Evolutionary conservation across 163 green algal genomes (phyloP), one percentile per base, ranked within the genome.

Genomic region (Volvox carteri): DNA sequence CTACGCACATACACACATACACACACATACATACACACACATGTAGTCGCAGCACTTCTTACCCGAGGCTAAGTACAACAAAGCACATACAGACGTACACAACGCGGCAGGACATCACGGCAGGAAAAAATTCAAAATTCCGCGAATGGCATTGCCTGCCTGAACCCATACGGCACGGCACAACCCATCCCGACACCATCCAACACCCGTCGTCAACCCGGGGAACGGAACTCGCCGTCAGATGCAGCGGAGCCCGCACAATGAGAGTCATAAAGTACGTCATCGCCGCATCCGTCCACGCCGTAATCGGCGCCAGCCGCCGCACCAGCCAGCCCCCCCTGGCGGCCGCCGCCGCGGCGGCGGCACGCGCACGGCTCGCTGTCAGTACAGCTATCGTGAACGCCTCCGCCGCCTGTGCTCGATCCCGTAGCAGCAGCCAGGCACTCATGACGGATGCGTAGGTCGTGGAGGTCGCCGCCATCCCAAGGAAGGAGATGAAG

Each of bases 401-500:
- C 48, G 50, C 75, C 33, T 35, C 48, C 75, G 8, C 7, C 50
- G 50, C 75, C 14, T 28, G 7, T 8, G 30, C 3, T 39, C 75
- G 30, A 35, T 70, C 48, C 23, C 12, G 30, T 0, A 35, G 9
- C 14, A 84, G 48, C 75, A 84, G 50, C 1, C 16, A 50, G 75
- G 30, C n/a, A 2, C 60, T 75, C 58, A 93, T 58, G 19, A 42
- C 48, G 4, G 86, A 39, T 23, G 67, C 86, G 81, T 93, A 94
- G 2, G 90, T 14, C 67, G 90, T 86, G 37, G 85, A 91, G 0
- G 86, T 30, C 23, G 87, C 30, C n/a, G 87, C 70, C 75, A 86
- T 93, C 74, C 84, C 54, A 4, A 95, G 91, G 87, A 96, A 96
- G 35, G 93, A 86, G 1, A 96, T 25, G 74, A 96, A 96, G 88